Conservation (phyloP, 352 stramenopile genomes). For the Thalassiosira mediterranea region DNA sequence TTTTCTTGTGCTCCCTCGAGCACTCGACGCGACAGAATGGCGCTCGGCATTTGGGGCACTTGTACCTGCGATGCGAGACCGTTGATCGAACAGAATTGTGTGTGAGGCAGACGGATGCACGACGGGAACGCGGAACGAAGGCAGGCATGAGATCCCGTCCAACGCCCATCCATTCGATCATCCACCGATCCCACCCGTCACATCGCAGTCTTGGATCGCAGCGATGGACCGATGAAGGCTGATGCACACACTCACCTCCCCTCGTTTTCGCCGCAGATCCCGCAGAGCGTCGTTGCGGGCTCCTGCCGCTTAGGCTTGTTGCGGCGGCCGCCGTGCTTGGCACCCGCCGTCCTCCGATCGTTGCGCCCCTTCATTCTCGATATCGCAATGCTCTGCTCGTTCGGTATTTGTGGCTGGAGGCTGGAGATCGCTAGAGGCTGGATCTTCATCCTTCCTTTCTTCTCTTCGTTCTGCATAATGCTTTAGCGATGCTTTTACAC, state of each 20-base stretch:
- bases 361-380: no score
- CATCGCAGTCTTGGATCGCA: background rate
- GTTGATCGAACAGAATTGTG: no score
- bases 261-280: slow-evolving; percentile 7
- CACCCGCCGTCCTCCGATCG: background rate
- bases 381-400: no score
- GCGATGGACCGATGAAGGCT: background rate
- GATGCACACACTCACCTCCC: slow-evolving; percentile 10
- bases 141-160: background rate
- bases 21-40: slow-evolving; percentile 76
- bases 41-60: slow-evolving; percentile 77
- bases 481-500: no score
- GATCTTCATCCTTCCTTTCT: no score
- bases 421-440: no score
- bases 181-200: background rate
- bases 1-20: slow-evolving; percentile 71
- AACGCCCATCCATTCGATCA: background rate
- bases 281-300: background rate
- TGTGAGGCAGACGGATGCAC: no score
- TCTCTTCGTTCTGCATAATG: no score
- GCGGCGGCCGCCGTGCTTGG: background rate
- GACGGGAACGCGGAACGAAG: background rate
- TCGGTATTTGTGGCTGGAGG: no score
- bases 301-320: background rate
- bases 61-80: no score